phyloP scores from a whole-genome alignment of 306 rosid species.

The Mimosa pudica region DNA sequence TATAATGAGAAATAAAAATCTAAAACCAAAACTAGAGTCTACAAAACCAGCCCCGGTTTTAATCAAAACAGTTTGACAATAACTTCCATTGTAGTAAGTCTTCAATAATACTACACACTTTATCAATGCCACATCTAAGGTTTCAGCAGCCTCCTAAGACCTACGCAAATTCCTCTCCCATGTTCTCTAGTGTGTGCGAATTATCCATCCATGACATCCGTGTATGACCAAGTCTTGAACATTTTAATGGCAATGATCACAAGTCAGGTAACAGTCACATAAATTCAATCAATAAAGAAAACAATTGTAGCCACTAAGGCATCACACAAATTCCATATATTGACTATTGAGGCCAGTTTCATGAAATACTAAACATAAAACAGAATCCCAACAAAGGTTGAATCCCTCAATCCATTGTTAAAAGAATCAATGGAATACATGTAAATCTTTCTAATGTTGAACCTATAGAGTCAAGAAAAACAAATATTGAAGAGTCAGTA shows the following conservation, averaged over 20 bases:
- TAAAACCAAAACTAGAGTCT: neutral
- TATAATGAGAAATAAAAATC: neutral
- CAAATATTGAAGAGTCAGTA: slow-evolving; percentile 11
- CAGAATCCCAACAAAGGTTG: neutral
- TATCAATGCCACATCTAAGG: neutral
- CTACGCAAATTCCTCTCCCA: neutral
- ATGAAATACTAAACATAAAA: neutral
- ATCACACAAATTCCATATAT: neutral
- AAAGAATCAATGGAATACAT: neutral
- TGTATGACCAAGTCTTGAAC: neutral
- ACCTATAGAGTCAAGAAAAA: neutral
- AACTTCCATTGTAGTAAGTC: neutral
- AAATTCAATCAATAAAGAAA: neutral
- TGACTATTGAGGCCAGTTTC: neutral
- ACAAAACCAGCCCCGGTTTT: neutral
- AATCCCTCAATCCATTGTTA: neutral
- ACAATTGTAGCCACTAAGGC: neutral
- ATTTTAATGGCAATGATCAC: neutral
- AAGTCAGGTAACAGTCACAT: neutral
- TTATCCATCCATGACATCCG: neutral
- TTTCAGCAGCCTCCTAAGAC: too few species aligned
- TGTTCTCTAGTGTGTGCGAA: neutral
- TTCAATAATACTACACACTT: neutral
- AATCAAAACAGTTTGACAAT: neutral
- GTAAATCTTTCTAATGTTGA: neutral